Conservation (phyloP, 1,284 basidiomycete species). For the Ceratobasidium sp. region DNA sequence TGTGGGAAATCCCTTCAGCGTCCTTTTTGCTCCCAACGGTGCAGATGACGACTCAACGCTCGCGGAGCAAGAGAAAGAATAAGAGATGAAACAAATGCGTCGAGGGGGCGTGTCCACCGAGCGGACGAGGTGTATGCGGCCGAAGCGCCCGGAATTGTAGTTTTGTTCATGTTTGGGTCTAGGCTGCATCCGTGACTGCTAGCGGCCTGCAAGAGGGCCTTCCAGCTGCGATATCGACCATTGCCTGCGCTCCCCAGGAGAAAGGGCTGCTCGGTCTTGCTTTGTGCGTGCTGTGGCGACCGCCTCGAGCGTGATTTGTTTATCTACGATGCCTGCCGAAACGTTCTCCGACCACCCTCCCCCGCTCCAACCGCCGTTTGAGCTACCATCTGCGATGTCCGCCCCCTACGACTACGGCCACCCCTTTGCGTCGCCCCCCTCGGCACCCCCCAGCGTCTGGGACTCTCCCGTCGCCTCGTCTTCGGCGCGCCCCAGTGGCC, state of each 20-base stretch:
- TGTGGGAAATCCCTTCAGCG: slow-evolving; percentile 1
- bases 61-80: background rate
- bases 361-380: slow-evolving; percentile 10
- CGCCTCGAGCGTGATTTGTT: background rate
- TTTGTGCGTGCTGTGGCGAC: background rate
- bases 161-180: slow-evolving; percentile 7
- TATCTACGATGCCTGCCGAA: background rate
- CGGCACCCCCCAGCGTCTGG: background rate
- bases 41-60: slow-evolving; percentile 15
- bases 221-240: background rate
- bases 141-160: slow-evolving; percentile 23
- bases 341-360: background rate
- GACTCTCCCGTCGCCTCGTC: slow-evolving; percentile 10
- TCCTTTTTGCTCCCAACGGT: background rate
- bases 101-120: background rate
- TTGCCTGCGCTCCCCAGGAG: slow-evolving; percentile 7
- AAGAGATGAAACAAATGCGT: slow-evolving; percentile 4
- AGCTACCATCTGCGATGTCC: slow-evolving; percentile 3
- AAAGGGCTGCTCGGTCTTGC: slow-evolving; percentile 25
- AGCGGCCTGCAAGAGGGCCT: background rate
- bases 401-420: background rate
- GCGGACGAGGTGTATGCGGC: slow-evolving; percentile 1
- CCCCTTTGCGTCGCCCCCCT: background rate
- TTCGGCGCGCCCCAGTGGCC: slow-evolving; percentile 6
- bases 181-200: slow-evolving; percentile 25